These are phyloP conservation scores for Metarhizium robertsii DNA, from an alignment of 2,329 filamentous ascomycete species.

Conservation along the genomic window DNA sequence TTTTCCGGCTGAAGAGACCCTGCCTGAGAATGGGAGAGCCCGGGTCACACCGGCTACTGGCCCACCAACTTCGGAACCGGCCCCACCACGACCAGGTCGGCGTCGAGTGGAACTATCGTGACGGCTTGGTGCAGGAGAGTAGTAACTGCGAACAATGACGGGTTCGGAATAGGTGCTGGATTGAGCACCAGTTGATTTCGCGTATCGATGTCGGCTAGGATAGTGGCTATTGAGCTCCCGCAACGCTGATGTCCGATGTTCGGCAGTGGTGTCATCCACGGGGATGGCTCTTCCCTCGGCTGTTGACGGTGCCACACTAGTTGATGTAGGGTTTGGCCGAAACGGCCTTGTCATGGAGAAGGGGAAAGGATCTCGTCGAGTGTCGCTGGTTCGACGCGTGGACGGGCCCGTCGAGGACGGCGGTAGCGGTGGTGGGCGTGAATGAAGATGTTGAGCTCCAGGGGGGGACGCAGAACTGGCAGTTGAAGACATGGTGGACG, in stretches of 20 bases:
- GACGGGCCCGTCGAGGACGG: slow-evolving; percentile 15
- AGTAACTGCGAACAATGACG: slow-evolving; percentile 57
- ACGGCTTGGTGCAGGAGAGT: slow-evolving; percentile 31
- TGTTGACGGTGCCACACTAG: slow-evolving; percentile 43
- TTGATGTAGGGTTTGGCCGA: slow-evolving; percentile 40
- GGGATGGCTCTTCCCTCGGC: slow-evolving; percentile 47
- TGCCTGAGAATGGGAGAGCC: slow-evolving; percentile 23
- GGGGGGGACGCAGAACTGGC: slow-evolving; percentile 10
- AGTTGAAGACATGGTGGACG: slow-evolving; percentile 2
- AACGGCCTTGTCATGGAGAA: slow-evolving; percentile 39
- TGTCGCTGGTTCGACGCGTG: slow-evolving; percentile 15
- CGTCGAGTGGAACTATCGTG: slow-evolving; percentile 20
- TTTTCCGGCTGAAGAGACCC: slow-evolving; percentile 23
- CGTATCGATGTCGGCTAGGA: slow-evolving; percentile 46
- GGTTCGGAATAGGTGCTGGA: slow-evolving; percentile 54
- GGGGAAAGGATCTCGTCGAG: slow-evolving; percentile 30
- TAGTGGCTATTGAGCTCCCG: slow-evolving; percentile 50
- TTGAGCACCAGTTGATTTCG: slow-evolving; percentile 45
- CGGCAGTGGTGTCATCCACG: slow-evolving; percentile 45
- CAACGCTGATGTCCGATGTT: slow-evolving; percentile 49
- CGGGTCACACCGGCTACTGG: slow-evolving; percentile 20
- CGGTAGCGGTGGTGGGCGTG: slow-evolving; percentile 8
- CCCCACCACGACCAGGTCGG: slow-evolving; percentile 18
- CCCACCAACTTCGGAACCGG: slow-evolving; percentile 18
- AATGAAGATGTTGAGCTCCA: slow-evolving; percentile 9